Conservation (phyloP, 352 stramenopile genomes). For the Salisapilia sapeloensis region DNA sequence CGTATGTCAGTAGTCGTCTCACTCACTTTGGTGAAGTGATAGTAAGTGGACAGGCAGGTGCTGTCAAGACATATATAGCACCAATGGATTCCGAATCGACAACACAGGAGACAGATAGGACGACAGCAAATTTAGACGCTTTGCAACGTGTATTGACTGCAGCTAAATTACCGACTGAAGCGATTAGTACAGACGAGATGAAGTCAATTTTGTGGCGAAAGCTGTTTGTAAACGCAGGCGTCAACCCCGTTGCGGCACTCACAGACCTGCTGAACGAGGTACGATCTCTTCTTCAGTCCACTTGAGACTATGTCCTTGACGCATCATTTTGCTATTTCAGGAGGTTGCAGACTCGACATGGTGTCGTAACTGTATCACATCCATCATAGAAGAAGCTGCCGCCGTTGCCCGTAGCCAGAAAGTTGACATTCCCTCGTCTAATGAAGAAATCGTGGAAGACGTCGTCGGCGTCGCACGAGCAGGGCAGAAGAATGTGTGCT, state of each 20-base stretch:
- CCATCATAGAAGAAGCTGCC: slow-evolving; percentile 37
- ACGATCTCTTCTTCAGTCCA: neutral
- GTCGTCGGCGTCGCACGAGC: slow-evolving; percentile 29
- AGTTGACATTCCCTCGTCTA: slow-evolving; percentile 18
- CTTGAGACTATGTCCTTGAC: too few relatives aligned
- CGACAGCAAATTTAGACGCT: neutral
- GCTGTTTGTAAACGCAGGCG: slow-evolving; percentile 62
- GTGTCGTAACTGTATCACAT: slow-evolving; percentile 20
- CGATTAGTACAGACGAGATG: slow-evolving; percentile 10
- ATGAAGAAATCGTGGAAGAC: slow-evolving; percentile 32
- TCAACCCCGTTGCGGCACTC: slow-evolving; percentile 56
- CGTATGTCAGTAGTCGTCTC: slow-evolving; percentile 34
- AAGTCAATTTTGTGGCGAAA: slow-evolving; percentile 58
- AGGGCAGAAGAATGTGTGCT: slow-evolving; percentile 49
- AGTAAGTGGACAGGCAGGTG: slow-evolving; percentile 24
- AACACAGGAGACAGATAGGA: slow-evolving; percentile 1
- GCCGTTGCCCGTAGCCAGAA: slow-evolving; percentile 23
- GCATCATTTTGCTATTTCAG: too few relatives aligned
- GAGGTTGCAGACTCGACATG: slow-evolving; percentile 19
- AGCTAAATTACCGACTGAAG: too few relatives aligned
- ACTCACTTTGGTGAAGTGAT: slow-evolving; percentile 19
- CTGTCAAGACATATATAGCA: slow-evolving; percentile 28
- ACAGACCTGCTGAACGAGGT: slow-evolving; percentile 36
- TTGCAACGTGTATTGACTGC: too few relatives aligned
- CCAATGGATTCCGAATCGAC: slow-evolving; percentile 8